Conservation (phyloP, 768 basidiomycete genomes). For the Lyophyllum atratum region DNA sequence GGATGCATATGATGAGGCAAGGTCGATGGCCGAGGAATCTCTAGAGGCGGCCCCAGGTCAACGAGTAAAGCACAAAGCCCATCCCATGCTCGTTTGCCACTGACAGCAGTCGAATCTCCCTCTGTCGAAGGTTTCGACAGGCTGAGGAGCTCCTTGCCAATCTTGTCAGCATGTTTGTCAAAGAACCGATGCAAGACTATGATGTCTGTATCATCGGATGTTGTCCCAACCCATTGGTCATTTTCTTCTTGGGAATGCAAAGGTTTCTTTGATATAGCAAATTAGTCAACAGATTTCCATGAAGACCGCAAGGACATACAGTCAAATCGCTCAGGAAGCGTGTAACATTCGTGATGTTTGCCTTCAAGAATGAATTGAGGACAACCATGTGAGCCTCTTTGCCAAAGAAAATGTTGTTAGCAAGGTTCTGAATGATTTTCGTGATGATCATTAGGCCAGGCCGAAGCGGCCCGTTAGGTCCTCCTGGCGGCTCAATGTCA, state of each 20-base stretch:
- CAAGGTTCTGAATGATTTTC: conserved; percentile 90
- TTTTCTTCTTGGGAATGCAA: conserved; percentile 49
- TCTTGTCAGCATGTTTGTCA: conserved; percentile 82
- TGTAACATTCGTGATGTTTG: conserved; percentile 72
- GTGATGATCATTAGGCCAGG: conserved; percentile 85
- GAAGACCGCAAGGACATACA: conserved; percentile 39
- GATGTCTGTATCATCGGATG: conserved; percentile 81
- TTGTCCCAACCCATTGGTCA: conserved; percentile 75
- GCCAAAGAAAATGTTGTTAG: conserved; percentile 92
- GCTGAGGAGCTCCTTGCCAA: conserved; percentile 84
- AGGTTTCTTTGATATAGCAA: conserved; percentile 32
- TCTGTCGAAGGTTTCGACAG: conserved; percentile 61
- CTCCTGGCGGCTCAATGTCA: conserved; percentile 77
- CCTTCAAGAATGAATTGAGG: conserved; percentile 73
- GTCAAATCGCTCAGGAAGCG: conserved; percentile 76
- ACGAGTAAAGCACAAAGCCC: conserved; percentile 76
- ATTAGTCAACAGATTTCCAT: not conserved
- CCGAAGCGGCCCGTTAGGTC: conserved; percentile 57
- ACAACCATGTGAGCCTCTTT: conserved; percentile 87
- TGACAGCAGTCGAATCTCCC: conserved; percentile 54
- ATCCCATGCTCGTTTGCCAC: conserved; percentile 85
- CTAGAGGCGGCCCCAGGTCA: conserved; percentile 71
- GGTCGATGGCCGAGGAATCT: conserved; percentile 62
- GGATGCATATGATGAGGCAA: conserved; percentile 52
- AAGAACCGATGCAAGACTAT: conserved; percentile 85